phyloP scores from a whole-genome alignment of 176 grass and related monocot genomes.

The Miscanthus lutarioriparius region DNA sequence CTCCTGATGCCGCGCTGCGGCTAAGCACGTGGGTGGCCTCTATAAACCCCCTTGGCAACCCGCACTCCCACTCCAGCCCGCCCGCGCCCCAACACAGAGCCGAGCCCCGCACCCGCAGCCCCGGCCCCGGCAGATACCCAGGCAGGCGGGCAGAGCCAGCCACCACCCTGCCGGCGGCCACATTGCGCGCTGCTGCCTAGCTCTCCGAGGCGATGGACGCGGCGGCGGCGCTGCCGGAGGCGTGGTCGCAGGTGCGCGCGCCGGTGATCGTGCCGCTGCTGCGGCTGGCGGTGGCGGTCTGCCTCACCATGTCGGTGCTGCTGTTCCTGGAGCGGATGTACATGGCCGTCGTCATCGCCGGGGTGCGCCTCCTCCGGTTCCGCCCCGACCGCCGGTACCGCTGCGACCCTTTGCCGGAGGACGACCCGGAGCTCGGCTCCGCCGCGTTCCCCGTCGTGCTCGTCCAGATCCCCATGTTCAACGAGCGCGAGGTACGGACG shows the following conservation, averaged over 20 bases:
- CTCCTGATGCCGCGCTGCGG: slow-evolving; percentile 5
- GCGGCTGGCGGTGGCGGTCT: slow-evolving; percentile 51
- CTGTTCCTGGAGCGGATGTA: slow-evolving; percentile 66
- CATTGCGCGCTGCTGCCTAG: not conserved
- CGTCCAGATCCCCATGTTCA: slow-evolving; percentile 93
- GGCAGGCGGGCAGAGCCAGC: too few species aligned
- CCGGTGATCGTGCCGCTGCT: slow-evolving; percentile 77
- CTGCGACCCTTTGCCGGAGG: slow-evolving; percentile 61
- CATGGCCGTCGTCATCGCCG: slow-evolving; percentile 67
- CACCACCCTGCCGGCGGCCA: not conserved
- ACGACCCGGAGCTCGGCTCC: slow-evolving; percentile 70
- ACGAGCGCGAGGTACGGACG: slow-evolving; percentile 63
- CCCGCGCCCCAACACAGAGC: not conserved
- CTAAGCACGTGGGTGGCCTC: slow-evolving; percentile 2
- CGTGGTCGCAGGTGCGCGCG: slow-evolving; percentile 66
- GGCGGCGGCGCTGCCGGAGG: slow-evolving; percentile 47
- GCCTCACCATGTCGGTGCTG: slow-evolving; percentile 75
- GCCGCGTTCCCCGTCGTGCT: slow-evolving; percentile 63
- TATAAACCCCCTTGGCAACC: slow-evolving; percentile 17
- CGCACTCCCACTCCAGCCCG: slow-evolving; percentile 25
- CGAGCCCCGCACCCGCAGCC: too few species aligned
- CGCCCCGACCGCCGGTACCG: slow-evolving; percentile 57
- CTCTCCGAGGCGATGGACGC: not conserved
- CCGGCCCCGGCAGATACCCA: too few species aligned
- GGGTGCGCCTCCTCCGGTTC: slow-evolving; percentile 40